A percentile compares a stretch with the other conserved stretches of the same genome.
Evolutionary conservation across 2,329 filamentous ascomycete species (phyloP).

Genomic region (Cladophialophora exuberans): DNA sequence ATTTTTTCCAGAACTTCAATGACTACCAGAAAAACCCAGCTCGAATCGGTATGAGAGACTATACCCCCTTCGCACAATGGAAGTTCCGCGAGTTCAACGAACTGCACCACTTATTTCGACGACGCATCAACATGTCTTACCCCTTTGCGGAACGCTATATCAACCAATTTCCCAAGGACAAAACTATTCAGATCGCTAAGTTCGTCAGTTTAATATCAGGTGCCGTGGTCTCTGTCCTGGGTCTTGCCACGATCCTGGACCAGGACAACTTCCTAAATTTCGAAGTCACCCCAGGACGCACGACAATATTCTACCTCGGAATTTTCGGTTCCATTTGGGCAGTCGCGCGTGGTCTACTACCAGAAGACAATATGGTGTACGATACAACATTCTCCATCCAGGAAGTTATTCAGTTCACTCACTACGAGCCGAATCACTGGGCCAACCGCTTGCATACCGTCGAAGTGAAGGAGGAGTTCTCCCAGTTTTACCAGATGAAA

Average conservation of each 20-base stretch:
- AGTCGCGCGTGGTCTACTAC: conserved; percentile 77
- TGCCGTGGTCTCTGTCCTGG: conserved; percentile 82
- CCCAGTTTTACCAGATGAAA: conserved; percentile 87
- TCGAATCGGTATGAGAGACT: conserved; percentile 82
- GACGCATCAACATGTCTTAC: conserved; percentile 90
- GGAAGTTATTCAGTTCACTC: conserved; percentile 89
- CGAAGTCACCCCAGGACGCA: conserved; percentile 85
- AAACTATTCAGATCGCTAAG: conserved; percentile 80
- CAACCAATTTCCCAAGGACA: conserved; percentile 94
- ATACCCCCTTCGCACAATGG: conserved; percentile 93
- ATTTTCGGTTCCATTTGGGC: conserved; percentile 83
- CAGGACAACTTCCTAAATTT: conserved; percentile 89
- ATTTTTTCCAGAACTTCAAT: conserved; percentile 94
- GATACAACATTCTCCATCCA: conserved; percentile 88
- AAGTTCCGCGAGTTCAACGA: conserved; percentile 99
- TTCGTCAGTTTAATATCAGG: conserved; percentile 88
- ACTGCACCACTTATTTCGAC: conserved; percentile 85
- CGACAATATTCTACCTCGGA: conserved; percentile 87
- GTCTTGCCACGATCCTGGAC: conserved; percentile 81
- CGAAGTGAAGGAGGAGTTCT: conserved; percentile 89
- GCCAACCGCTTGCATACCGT: conserved; percentile 86
- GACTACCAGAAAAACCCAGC: conserved; percentile 95
- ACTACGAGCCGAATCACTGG: conserved; percentile 90
- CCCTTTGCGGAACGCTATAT: conserved; percentile 91
- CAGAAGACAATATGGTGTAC: conserved; percentile 85